phyloP scores from a whole-genome alignment of 2,329 filamentous ascomycete species.

The Clonostachys rosea region DNA sequence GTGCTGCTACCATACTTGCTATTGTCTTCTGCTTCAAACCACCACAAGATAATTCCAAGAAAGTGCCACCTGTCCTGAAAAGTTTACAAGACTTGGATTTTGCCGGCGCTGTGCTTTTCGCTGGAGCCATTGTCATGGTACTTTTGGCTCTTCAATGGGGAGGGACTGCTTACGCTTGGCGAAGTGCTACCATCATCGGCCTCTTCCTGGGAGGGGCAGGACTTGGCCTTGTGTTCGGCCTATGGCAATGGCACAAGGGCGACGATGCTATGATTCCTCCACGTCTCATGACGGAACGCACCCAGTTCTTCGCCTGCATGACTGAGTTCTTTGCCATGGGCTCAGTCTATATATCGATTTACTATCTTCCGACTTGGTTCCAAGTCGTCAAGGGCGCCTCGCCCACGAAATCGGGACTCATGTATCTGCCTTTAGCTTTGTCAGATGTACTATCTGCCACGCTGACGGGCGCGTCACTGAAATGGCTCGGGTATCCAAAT shows the following conservation, averaged over 20 bases:
- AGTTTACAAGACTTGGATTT: conserved; percentile 43
- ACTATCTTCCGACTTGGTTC: conserved; percentile 42
- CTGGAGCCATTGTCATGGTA: conserved; percentile 45
- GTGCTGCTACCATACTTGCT: conserved; percentile 39
- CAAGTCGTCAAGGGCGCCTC: conserved; percentile 32
- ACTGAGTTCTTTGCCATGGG: conserved; percentile 21
- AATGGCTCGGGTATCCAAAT: conserved; percentile 21
- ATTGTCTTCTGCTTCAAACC: conserved; percentile 41
- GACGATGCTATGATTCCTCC: neutral
- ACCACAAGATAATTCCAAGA: conserved; percentile 24
- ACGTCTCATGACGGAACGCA: neutral
- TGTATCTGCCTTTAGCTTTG: conserved; percentile 1
- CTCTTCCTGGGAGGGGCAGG: conserved; percentile 42
- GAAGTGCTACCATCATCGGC: conserved; percentile 39
- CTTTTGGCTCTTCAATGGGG: conserved; percentile 54
- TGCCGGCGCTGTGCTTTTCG: conserved; percentile 38
- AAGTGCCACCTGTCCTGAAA: conserved; percentile 23
- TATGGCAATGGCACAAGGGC: neutral
- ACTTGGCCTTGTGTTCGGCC: conserved; percentile 37
- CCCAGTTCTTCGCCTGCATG: conserved; percentile 5
- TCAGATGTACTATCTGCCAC: neutral
- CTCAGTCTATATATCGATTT: conserved; percentile 2
- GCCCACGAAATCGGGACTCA: conserved; percentile 1
- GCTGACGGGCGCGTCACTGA: conserved; percentile 1
- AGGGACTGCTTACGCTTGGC: conserved; percentile 46